Conservation (phyloP, 257 asterid genomes). For the Misopates orontium region DNA sequence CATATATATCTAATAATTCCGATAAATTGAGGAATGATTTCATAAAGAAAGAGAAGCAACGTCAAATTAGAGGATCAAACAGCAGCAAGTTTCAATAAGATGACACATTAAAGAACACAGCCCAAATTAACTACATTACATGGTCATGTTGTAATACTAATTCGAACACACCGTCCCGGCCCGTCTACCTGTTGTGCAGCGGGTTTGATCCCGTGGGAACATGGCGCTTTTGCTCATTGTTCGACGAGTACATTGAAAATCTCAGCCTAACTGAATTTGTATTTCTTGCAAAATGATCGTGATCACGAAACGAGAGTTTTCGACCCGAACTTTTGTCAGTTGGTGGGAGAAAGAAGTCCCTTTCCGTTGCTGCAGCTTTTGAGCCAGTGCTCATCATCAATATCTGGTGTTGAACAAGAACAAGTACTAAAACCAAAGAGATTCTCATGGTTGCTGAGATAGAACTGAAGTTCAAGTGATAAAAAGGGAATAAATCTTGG, state of each 20-base stretch:
- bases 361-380: slow-evolving; percentile 20
- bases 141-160: no score
- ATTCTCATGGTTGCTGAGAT: slow-evolving; percentile 25
- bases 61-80: not conserved
- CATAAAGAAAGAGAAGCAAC: not conserved
- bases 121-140: not conserved
- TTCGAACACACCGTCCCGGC: no score
- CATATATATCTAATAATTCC: not conserved
- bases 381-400: slow-evolving; percentile 33
- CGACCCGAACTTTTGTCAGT: not conserved
- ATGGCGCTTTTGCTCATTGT: slow-evolving; percentile 40
- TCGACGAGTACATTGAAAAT: slow-evolving; percentile 42
- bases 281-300: slow-evolving; percentile 15
- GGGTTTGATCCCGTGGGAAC: slow-evolving; percentile 77
- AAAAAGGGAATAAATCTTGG: not conserved
- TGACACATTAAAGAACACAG: no score
- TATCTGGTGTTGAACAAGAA: slow-evolving; percentile 36
- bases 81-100: no score
- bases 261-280: slow-evolving; percentile 37
- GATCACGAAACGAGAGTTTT: not conserved
- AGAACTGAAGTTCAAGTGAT: not conserved
- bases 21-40: not conserved
- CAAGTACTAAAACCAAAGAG: slow-evolving; percentile 33
- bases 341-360: slow-evolving; percentile 17
- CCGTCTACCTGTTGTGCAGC: slow-evolving; percentile 65